Conservation (phyloP, 441 rosid genomes). For the Syzygium syzygioides region DNA sequence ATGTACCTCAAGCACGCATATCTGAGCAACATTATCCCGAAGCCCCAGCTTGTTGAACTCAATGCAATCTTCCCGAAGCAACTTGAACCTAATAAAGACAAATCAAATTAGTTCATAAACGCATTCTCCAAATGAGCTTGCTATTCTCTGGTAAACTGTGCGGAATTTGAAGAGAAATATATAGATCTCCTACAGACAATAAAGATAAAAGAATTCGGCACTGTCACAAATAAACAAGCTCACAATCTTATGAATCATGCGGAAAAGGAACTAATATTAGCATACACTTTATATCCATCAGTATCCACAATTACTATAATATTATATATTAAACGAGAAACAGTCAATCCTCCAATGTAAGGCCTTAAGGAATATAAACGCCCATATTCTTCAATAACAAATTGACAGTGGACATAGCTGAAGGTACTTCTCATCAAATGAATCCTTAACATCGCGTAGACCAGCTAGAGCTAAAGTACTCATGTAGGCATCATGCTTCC, state of each 20-base stretch:
- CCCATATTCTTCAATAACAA: not conserved
- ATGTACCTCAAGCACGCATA: conserved; percentile 87
- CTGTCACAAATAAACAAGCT: not conserved
- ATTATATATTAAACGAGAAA: not conserved
- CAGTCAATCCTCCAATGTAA: not conserved
- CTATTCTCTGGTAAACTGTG: not conserved
- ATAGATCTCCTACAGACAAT: not conserved
- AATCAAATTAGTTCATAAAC: conserved; percentile 15
- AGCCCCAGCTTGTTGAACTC: conserved; percentile 80
- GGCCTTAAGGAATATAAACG: not conserved
- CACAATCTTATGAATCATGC: not conserved
- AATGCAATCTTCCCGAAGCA: conserved; percentile 75
- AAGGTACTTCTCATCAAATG: not conserved
- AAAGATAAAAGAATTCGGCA: not conserved
- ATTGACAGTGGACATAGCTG: not conserved
- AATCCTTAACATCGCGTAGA: not conserved
- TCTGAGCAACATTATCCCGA: conserved; percentile 97
- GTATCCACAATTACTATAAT: not conserved
- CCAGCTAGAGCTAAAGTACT: not conserved
- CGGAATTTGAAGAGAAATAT: not conserved
- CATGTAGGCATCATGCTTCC: not conserved
- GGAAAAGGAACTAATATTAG: not conserved
- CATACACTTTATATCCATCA: not conserved
- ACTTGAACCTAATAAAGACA: conserved; percentile 62
- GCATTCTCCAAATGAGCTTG: not conserved